Evolutionary conservation across 2,329 filamentous ascomycete species (phyloP), one percentile per base, ranked within the genome.

Genomic region (Byssothecium circinans): DNA sequence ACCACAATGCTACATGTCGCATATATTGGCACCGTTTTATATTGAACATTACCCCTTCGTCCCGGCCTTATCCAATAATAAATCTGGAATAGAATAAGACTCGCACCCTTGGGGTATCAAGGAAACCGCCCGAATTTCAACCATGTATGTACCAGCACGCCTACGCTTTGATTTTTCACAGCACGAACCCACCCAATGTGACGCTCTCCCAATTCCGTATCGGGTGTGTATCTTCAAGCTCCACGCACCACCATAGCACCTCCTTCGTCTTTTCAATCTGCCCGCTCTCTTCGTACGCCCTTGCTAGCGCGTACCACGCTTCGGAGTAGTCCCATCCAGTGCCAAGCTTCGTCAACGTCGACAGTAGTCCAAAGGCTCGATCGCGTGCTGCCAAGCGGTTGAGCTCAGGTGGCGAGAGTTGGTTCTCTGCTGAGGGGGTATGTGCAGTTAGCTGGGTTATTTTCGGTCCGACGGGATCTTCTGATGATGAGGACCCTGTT

Each of bases 161-260:
- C 29, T 12, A 7, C 29, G 29, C 23, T 19, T 19, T 10, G 8
- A n/a, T 14, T 8, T 40, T 38, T 53, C 57, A 70, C 39, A 69
- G 33, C 14, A 69, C 66, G 41, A 68, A 67, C 0, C 66, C 64
- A 17, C 67, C 67, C 12, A 61, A 40, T 2, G 60, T 85, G 22
- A 90, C 79, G 56, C 81, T 85, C 23, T 78, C 80, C 94, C 92
- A 97, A 49, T 82, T 81, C 47, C 94, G 83, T 39, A 96, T 81
- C 0, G 87, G 89, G 55, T 83, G 84, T 7, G 83, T 84, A 67
- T 99, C 92, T 68, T 97, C 94, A 23, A 99, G 78, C 72, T 96
- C 91, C 11, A 99, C 88, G 61, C 91, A 95, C 91, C 92, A 97
- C 94, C 94, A 97, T 6, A 97, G 79, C 37, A 91, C 90, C 59